Base-by-base conservation (phyloP, 345 rosid species). In the Camelina sativa region DNA sequence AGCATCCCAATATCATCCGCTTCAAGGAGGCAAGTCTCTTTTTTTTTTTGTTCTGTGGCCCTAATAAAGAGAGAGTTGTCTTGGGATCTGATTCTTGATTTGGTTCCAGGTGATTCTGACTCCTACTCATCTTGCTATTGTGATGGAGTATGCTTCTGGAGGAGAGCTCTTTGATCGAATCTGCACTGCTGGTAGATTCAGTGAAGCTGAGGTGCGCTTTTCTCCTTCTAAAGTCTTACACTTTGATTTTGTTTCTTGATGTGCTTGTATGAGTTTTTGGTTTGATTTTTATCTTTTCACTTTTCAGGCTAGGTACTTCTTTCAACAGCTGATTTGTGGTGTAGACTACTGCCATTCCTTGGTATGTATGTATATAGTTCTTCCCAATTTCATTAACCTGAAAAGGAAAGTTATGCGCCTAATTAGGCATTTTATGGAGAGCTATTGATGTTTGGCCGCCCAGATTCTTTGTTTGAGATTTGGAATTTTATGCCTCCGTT, bases 81-180 rank as follows among this genome's bases (percentile, higher is more conserved):
- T 70, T 59, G 62, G 63, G 61, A 66, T 59, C 59, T 68, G 12
- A 44, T n/a, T 54, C n/a, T 53, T 43, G 17, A 53, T 51, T 30
- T 0, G 3, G 53, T 55, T 72, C 3, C 58, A 82, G 85, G 76
- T 81, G 69, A 69, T 79, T 72, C 68, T 83, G 73, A 83, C 83
- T 1, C 80, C 85, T 40, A 80, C 78, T 10, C 79, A 40, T 80
- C 85, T 91, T 57, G 97, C 92, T 11, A 91, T 91, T 76, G 97
- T 84, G 59, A 91, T 91, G 97, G 97, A 91, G 78, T 91, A 87
- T 84, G 97, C 97, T 30, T 85, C 95, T 52, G 97, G 97, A 16
- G 97, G 97, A 22, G 97, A 91, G 74, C 88, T 89, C 60, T 91
- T 89, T 67, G 95, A 89, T 75, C 85, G 97, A 50, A 91, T 91